These are phyloP conservation scores for Phoma sp. DNA, from an alignment of 2,329 filamentous ascomycete species.

Conservation along the genomic window DNA sequence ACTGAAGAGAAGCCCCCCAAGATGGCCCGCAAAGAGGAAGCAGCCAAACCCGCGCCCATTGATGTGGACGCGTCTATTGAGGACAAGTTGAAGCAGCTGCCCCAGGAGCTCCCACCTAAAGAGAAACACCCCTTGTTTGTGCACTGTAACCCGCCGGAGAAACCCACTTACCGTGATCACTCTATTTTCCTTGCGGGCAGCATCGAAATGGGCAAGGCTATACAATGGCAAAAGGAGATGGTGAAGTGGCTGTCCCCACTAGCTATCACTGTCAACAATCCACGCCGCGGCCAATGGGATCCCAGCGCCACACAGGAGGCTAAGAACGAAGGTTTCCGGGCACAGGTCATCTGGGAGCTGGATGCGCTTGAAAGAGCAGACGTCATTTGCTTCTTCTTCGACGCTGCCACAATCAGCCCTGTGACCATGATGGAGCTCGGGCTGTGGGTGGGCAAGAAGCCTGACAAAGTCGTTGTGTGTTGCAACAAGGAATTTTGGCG, in stretches of 20 bases:
- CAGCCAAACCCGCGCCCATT: neutral
- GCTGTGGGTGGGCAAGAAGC: slow-evolving; percentile 49
- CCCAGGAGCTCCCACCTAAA: slow-evolving; percentile 1
- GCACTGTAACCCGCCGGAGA: slow-evolving; percentile 24
- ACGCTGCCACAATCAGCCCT: slow-evolving; percentile 59
- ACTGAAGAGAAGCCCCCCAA: slow-evolving; percentile 5
- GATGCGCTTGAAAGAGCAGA: slow-evolving; percentile 60
- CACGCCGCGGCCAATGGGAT: slow-evolving; percentile 64
- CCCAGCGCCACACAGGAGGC: slow-evolving; percentile 55
- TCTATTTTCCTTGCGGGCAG: slow-evolving; percentile 66
- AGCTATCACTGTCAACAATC: slow-evolving; percentile 64
- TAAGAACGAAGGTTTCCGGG: slow-evolving; percentile 53
- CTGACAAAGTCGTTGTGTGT: slow-evolving; percentile 59
- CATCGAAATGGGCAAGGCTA: slow-evolving; percentile 54
- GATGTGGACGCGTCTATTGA: slow-evolving; percentile 29
- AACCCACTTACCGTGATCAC: slow-evolving; percentile 30
- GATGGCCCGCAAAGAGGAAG: no score
- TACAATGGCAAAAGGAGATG: slow-evolving; percentile 61
- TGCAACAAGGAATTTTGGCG: slow-evolving; percentile 61
- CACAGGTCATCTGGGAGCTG: slow-evolving; percentile 68
- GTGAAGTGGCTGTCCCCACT: slow-evolving; percentile 47
- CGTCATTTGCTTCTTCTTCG: slow-evolving; percentile 64
- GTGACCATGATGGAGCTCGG: slow-evolving; percentile 68
- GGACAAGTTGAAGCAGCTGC: slow-evolving; percentile 27
- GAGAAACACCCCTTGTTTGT: slow-evolving; percentile 14